Evolutionary conservation across 495 filamentous ascomycete species (phyloP).

Genomic region (Podospora pseudocomata): DNA sequence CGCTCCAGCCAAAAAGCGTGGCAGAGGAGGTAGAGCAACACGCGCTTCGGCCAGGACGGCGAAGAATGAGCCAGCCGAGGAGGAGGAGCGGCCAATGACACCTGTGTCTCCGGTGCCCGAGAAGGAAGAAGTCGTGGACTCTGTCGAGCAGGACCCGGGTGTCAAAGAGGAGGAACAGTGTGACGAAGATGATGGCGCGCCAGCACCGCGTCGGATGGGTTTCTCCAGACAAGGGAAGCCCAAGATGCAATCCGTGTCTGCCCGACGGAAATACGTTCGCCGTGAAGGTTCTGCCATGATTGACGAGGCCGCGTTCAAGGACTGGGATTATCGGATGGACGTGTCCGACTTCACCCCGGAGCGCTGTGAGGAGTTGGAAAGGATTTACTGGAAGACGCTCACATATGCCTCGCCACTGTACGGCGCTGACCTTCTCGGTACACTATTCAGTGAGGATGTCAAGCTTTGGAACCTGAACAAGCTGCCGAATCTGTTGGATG

Average conservation of each 20-base stretch:
- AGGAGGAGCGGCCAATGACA: slow-evolving; percentile 52
- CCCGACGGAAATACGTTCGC: slow-evolving; percentile 76
- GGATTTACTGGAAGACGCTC: slow-evolving; percentile 91
- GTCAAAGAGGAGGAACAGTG: slow-evolving; percentile 45
- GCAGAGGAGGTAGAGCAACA: slow-evolving; percentile 22
- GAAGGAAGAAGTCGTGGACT: slow-evolving; percentile 40
- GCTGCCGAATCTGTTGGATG: slow-evolving; percentile 87
- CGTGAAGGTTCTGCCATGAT: slow-evolving; percentile 67
- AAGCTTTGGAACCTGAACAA: slow-evolving; percentile 91
- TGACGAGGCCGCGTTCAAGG: slow-evolving; percentile 81
- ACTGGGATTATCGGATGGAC: slow-evolving; percentile 83
- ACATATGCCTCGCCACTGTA: slow-evolving; percentile 94
- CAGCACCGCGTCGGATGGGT: slow-evolving; percentile 40
- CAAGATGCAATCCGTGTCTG: slow-evolving; percentile 52
- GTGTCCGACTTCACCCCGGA: slow-evolving; percentile 84
- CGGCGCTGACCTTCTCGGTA: slow-evolving; percentile 93
- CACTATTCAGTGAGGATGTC: slow-evolving; percentile 86
- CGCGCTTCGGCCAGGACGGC: slow-evolving; percentile 25
- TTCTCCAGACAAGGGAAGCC: slow-evolving; percentile 41
- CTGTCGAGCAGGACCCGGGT: slow-evolving; percentile 44
- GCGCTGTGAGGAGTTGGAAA: slow-evolving; percentile 88
- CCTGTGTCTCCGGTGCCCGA: slow-evolving; percentile 50
- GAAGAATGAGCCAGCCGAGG: slow-evolving; percentile 32
- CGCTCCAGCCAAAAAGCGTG: slow-evolving; percentile 35
- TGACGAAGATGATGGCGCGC: slow-evolving; percentile 38